Conservation (phyloP, 108 stramenopile genomes). For the Conticribra weissflogii region DNA sequence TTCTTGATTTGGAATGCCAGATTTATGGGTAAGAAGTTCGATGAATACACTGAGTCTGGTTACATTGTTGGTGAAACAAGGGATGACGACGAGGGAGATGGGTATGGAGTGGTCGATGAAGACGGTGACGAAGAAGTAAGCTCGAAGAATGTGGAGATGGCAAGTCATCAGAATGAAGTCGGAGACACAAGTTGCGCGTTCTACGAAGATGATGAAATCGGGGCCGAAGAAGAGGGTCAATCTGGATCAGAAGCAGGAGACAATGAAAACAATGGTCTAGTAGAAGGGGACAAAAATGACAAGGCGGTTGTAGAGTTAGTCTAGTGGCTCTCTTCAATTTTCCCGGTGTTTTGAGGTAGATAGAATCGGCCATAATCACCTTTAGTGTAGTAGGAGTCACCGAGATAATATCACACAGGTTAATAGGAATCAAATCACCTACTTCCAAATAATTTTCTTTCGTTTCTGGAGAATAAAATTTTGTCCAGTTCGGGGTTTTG, state of each 20-base stretch:
- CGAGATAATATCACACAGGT: too few species aligned
- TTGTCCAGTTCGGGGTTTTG: too few species aligned
- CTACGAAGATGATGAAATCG: conserved; percentile 74
- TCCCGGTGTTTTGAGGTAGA: neutral
- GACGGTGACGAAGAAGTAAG: conserved; percentile 16
- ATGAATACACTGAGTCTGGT: conserved; percentile 89
- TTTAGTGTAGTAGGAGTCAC: too few species aligned
- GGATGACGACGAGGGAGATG: conserved; percentile 52
- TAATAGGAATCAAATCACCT: too few species aligned
- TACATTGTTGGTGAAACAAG: conserved; percentile 85
- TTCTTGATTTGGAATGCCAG: conserved; percentile 96
- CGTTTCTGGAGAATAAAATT: too few species aligned
- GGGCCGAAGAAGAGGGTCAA: conserved; percentile 72
- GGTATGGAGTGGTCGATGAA: conserved; percentile 35
- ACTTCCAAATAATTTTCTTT: too few species aligned
- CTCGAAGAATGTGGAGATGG: conserved; percentile 69
- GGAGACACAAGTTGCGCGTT: conserved; percentile 86
- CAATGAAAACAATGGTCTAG: conserved; percentile 30
- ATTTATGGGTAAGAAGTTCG: conserved; percentile 93
- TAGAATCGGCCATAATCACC: neutral
- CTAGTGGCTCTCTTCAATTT: neutral
- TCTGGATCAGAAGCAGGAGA: conserved; percentile 45
- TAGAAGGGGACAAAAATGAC: conserved; percentile 1
- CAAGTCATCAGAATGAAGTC: conserved; percentile 62
- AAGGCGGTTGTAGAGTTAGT: conserved; percentile 27